Evolutionary conservation across 192 early-diverging fungal species (phyloP), one percentile per base, ranked within the genome.

Genomic region (Jimgerdemannia lactiflua): DNA sequence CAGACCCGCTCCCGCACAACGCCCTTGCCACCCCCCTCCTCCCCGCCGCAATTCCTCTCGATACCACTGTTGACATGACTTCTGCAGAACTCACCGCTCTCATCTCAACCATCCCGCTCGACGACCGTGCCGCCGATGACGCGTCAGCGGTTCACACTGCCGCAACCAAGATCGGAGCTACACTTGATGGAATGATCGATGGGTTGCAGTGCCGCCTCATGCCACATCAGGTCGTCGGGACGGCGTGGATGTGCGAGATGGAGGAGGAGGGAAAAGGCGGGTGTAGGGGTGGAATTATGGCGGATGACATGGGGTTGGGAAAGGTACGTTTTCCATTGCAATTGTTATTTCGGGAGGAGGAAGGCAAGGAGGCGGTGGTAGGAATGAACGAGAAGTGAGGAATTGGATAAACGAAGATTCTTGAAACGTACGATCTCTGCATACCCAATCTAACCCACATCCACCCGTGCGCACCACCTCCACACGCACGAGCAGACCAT

Each of bases 271-370:
- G 74, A 69, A 72, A 59, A 7, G 70, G 67, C 39, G 43, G 40
- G 10, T 59, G 49, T 14, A 59, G 49, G 49, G 81, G 81, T 72
- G 81, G 81, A 18, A 83, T 83, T 18, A 63, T 83, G 3, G 81
- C 81, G 8, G 81, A 83, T 74, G 81, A 83, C 68, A 83, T 83
- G 81, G 81, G 81, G 11, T 44, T 83, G 39, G 81, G 81, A 59
- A 83, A 83, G 49, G 49, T 59, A 59, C 6, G 14, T 59, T 59
- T 14, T 6, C 8, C 14, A 10, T 10, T 59, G 49, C 8, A 59
- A 10, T 59, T 59, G 6, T 59, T 59, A 10, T 59, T 59, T 59
- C 49, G 49, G 6, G 49, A 14, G 49, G 49, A 59, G 29, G 29
- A 29, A 29, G 29, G 29, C 29, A 29, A 29, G 29, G 29, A 29